Percentiles rank a stretch among this genome's conserved stretches.
Conservation (phyloP, 129 eudicot genomes). For the Arctium minus region DNA sequence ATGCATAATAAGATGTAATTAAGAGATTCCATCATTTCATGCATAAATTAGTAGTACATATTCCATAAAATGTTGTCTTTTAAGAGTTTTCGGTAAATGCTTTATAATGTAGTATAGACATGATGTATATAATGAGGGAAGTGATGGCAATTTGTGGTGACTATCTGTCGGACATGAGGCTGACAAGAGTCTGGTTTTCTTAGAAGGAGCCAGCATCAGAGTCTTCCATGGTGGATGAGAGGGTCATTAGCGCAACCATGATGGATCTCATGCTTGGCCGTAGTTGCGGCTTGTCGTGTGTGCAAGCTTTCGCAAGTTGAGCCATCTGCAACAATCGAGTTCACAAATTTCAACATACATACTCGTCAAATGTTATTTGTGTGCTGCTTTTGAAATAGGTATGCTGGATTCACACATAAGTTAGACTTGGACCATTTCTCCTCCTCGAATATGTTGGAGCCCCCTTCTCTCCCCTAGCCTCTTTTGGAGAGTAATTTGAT, state of each 20-base stretch:
- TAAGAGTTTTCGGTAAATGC: not conserved
- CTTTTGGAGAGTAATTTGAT: not conserved
- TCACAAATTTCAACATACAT: not conserved
- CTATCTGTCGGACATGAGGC: slow-evolving; percentile 66
- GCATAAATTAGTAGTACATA: not conserved
- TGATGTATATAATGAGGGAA: not conserved
- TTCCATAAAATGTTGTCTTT: not conserved
- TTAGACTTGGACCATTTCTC: not conserved
- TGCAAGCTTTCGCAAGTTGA: slow-evolving; percentile 84
- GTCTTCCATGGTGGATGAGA: slow-evolving; percentile 68
- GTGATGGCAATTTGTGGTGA: not conserved
- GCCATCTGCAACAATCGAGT: slow-evolving; percentile 54
- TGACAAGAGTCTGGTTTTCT: slow-evolving; percentile 57
- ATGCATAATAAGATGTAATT: not conserved
- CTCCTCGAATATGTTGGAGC: not conserved
- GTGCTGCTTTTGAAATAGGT: not conserved
- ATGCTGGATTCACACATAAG: not conserved
- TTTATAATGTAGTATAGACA: not conserved
- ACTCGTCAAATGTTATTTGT: not conserved
- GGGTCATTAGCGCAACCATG: slow-evolving; percentile 85
- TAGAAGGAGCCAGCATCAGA: slow-evolving; percentile 72
- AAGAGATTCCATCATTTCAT: not conserved
- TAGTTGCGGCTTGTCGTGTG: slow-evolving; percentile 73
- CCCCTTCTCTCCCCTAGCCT: too few species aligned
- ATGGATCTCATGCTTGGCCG: slow-evolving; percentile 90